These are phyloP conservation scores for Trichosanthes cucumerina DNA, from an alignment of 306 rosid genomes.

Conservation along the genomic window DNA sequence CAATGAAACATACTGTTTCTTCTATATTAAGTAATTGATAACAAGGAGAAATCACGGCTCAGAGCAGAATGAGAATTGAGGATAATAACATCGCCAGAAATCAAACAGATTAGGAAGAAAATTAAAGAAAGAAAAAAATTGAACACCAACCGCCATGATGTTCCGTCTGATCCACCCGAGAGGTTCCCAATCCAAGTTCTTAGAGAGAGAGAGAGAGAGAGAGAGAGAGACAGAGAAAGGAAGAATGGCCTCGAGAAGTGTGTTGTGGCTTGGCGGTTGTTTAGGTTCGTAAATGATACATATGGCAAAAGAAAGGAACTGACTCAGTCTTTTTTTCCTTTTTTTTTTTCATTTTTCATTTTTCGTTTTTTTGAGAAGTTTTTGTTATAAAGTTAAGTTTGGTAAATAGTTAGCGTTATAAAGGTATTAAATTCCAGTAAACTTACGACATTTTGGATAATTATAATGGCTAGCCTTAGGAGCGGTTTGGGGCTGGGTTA, in stretches of 20 bases:
- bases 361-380: too few relatives aligned
- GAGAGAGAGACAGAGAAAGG: background rate
- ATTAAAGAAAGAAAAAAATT: background rate
- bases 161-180: background rate
- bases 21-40: background rate
- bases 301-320: background rate
- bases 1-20: background rate
- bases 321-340: background rate
- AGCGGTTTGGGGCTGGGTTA: too few relatives aligned
- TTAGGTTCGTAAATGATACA: background rate
- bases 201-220: background rate
- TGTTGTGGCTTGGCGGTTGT: conserved; percentile 14
- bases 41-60: background rate
- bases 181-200: background rate
- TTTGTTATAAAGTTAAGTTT: too few relatives aligned
- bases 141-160: conserved; percentile 6
- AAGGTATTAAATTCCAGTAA: too few relatives aligned
- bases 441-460: too few relatives aligned
- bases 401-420: too few relatives aligned
- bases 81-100: background rate
- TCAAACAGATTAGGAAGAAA: background rate
- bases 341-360: background rate
- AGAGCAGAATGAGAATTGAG: background rate
- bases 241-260: background rate
- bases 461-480: too few relatives aligned